These are phyloP conservation scores for Sugiyamaella valdiviana DNA, from an alignment of 805 yeast genomes.

Conservation along the genomic window DNA sequence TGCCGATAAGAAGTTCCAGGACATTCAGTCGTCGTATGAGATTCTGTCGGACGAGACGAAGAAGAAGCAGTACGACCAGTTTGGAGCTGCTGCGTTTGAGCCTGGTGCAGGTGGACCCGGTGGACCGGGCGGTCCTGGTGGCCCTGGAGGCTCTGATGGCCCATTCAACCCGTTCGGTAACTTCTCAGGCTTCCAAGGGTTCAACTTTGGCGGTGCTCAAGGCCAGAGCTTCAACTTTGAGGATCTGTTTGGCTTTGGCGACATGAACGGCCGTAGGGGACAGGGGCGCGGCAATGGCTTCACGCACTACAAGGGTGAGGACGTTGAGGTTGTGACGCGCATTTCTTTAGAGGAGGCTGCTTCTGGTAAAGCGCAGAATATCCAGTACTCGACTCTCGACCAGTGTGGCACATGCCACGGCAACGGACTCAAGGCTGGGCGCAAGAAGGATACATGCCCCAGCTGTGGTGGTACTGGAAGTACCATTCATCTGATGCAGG, in stretches of 20 bases:
- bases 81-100: slow-evolving; percentile 81
- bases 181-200: slow-evolving; percentile 34
- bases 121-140: slow-evolving; percentile 45
- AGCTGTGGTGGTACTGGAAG: slow-evolving; percentile 94
- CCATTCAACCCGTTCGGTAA: slow-evolving; percentile 37
- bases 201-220: slow-evolving; percentile 35
- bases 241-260: slow-evolving; percentile 53
- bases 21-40: slow-evolving; percentile 91
- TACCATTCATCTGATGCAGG: slow-evolving; percentile 73
- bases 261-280: slow-evolving; percentile 33
- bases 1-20: slow-evolving; percentile 86
- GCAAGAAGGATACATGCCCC: slow-evolving; percentile 68
- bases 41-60: slow-evolving; percentile 78
- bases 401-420: slow-evolving; percentile 79
- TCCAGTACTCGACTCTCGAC: slow-evolving; percentile 68
- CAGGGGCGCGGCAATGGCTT: slow-evolving; percentile 44
- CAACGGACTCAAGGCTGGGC: slow-evolving; percentile 73
- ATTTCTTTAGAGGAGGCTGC: slow-evolving; percentile 74
- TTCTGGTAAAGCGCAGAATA: slow-evolving; percentile 62
- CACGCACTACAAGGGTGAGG: slow-evolving; percentile 82
- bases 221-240: slow-evolving; percentile 47
- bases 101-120: slow-evolving; percentile 46
- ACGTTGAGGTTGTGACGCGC: slow-evolving; percentile 70
- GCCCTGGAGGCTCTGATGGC: slow-evolving; percentile 40
- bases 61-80: slow-evolving; percentile 84